Evolutionary conservation across 75 land plant species (phyloP).

Genomic region (Larix kaempferi): DNA sequence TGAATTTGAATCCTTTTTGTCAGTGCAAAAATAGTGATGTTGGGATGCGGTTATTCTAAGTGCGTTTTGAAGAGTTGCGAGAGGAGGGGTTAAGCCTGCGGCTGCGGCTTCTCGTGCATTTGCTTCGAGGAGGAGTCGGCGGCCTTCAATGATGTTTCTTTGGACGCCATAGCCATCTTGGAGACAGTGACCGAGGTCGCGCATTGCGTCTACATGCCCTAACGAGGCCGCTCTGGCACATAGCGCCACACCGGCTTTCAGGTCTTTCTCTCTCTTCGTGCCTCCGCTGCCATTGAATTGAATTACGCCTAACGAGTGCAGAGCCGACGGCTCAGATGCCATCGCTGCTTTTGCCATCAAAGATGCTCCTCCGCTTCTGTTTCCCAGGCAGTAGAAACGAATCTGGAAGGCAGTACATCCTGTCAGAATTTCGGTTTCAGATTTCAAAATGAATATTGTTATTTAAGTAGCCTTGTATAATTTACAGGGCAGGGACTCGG

Average conservation of each 20-base stretch:
- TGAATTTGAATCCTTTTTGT: background rate
- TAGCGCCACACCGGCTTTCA: conserved; percentile 85
- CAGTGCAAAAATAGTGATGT: background rate
- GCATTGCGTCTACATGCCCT: conserved; percentile 79
- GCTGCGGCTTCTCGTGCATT: conserved; percentile 57
- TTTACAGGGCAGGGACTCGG: no score
- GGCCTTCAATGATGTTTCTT: conserved; percentile 40
- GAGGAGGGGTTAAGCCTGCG: conserved; percentile 17
- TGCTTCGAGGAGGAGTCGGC: conserved; percentile 63
- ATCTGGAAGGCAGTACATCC: conserved; percentile 29
- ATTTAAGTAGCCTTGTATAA: no score
- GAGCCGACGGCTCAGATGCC: conserved; percentile 65
- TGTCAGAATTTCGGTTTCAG: no score
- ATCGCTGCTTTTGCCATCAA: conserved; percentile 88
- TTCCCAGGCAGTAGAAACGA: conserved; percentile 64
- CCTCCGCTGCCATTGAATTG: conserved; percentile 97
- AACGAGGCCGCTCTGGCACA: conserved; percentile 82
- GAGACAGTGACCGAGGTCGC: conserved; percentile 90
- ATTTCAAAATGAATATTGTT: no score
- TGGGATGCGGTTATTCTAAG: background rate
- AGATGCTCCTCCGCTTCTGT: conserved; percentile 56
- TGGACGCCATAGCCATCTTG: conserved; percentile 81
- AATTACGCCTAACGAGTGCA: conserved; percentile 79
- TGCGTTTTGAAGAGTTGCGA: background rate
- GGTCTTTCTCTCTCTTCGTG: conserved; percentile 77